Evolutionary conservation across 2,329 filamentous ascomycete species (phyloP), one percentile per base, ranked within the genome.

Genomic region (Fusarium tupiense): DNA sequence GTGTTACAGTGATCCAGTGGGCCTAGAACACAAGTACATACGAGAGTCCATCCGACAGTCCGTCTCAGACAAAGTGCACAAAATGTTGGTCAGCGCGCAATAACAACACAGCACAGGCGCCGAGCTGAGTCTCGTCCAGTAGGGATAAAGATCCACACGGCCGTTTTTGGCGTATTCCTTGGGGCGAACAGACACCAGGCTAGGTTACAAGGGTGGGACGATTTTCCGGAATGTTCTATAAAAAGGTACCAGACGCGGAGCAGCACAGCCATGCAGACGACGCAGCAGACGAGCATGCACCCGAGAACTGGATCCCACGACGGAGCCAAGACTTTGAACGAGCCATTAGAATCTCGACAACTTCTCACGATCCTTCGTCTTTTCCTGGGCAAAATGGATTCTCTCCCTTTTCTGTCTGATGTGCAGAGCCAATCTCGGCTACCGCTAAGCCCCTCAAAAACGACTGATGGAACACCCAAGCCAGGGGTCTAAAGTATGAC

Each of bases 181-280:
- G 49, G 47, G 61, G 41, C 50, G 41, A 65, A 52, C 52, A 67
- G 57, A 41, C 47, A 60, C 58, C 46, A 31, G 44, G 60, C 64
- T 31, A 52, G 72, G 67, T 46, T 72, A 61, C 68, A 40, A 57
- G 72, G 72, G 60, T 69, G 53, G 64, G 64, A 66, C 64, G 64
- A 66, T 75, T 75, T 74, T 72, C 72, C 72, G 72, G 68, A 75
- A 75, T 63, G 53, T 74, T 74, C 72, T 75, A 69, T 72, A 73
- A 74, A 70, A 74, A 69, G 72, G 72, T 50, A 64, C 64, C 44
- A 67, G 64, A 54, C 53, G 49, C 43, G 49, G 57, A 73, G 71
- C 65, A 73, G 46, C 46, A 67, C 35, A 52, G 52, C 46, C 50
- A 68, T 67, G 53, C 57, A 54, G 52, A 49, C 16, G 35, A 37